Evolutionary conservation across 306 rosid species (phyloP).

Genomic region (Hippophae gyantsensis): DNA sequence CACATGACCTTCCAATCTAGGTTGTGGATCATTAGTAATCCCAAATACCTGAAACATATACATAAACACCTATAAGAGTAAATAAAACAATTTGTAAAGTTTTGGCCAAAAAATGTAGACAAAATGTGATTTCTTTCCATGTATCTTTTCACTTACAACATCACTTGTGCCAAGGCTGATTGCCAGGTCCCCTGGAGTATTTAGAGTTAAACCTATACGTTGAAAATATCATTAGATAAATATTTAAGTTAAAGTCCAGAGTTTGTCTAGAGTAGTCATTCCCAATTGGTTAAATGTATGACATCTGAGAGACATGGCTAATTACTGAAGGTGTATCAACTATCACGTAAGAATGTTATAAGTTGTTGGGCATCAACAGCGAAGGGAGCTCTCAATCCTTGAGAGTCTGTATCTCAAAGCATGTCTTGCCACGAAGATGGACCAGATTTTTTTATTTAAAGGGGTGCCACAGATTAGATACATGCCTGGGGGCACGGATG

Average conservation of each 20-base stretch:
- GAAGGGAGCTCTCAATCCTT: too few relatives aligned
- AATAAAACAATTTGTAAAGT: conserved; percentile 3
- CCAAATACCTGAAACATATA: conserved; percentile 56
- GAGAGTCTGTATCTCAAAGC: too few relatives aligned
- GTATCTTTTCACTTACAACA: conserved; percentile 50
- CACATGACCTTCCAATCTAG: conserved; percentile 87
- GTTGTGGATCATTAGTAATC: conserved; percentile 76
- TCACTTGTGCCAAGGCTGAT: conserved; percentile 98
- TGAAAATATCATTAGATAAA: conserved; percentile 12
- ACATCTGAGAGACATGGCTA: too few relatives aligned
- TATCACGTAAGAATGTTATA: too few relatives aligned
- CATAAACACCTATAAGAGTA: conserved; percentile 14
- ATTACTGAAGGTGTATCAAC: too few relatives aligned
- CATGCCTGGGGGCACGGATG: too few relatives aligned
- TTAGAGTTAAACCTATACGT: conserved; percentile 79
- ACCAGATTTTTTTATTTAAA: too few relatives aligned
- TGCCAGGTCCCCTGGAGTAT: conserved; percentile 89
- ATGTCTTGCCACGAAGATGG: too few relatives aligned
- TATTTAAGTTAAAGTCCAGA: not conserved
- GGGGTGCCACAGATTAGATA: too few relatives aligned
- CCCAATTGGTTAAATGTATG: too few relatives aligned
- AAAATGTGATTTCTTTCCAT: not conserved
- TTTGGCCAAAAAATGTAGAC: not conserved
- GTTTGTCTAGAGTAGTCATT: too few relatives aligned
- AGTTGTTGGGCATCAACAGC: too few relatives aligned